A percentile compares a stretch with the other conserved stretches of the same genome.
Evolutionary conservation across 345 rosid species (phyloP).

Genomic region (Arabis hirsuta): DNA sequence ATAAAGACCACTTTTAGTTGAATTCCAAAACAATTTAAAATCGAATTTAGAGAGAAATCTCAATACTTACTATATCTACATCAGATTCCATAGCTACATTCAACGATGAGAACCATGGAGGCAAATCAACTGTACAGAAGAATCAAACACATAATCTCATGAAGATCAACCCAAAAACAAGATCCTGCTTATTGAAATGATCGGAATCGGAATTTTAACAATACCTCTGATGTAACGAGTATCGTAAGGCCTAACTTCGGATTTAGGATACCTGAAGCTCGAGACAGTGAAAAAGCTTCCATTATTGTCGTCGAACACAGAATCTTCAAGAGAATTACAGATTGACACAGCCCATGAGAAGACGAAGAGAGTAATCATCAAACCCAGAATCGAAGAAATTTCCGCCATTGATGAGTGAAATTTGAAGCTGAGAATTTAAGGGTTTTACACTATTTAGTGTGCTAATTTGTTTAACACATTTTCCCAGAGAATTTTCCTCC

Average conservation of each 20-base stretch:
- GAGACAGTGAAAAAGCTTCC: slow-evolving; percentile 56
- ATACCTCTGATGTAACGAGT: slow-evolving; percentile 78
- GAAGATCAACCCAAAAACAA: not conserved
- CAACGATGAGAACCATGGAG: slow-evolving; percentile 88
- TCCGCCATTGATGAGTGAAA: slow-evolving; percentile 28
- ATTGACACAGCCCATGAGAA: slow-evolving; percentile 9
- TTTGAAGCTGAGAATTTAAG: not conserved
- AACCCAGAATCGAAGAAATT: slow-evolving; percentile 20
- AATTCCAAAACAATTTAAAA: slow-evolving; percentile 3
- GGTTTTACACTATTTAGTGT: slow-evolving; percentile 38
- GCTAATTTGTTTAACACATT: not conserved
- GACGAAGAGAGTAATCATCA: slow-evolving; percentile 23
- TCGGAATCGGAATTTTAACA: not conserved
- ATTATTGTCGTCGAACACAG: slow-evolving; percentile 15
- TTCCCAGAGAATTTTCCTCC: slow-evolving; percentile 27
- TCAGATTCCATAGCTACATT: slow-evolving; percentile 72
- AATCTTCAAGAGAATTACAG: slow-evolving; percentile 31
- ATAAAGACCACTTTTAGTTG: not conserved
- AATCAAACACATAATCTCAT: slow-evolving; percentile 38
- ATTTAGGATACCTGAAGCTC: slow-evolving; percentile 71
- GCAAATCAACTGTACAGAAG: slow-evolving; percentile 74
- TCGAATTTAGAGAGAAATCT: not conserved
- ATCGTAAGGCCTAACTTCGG: slow-evolving; percentile 61
- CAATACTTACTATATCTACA: slow-evolving; percentile 80
- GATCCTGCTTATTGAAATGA: not conserved